A percentile compares a stretch with the other conserved stretches of the same genome.
phyloP scores from a whole-genome alignment of 768 basidiomycete genomes.

The Tylopilus intermedius region DNA sequence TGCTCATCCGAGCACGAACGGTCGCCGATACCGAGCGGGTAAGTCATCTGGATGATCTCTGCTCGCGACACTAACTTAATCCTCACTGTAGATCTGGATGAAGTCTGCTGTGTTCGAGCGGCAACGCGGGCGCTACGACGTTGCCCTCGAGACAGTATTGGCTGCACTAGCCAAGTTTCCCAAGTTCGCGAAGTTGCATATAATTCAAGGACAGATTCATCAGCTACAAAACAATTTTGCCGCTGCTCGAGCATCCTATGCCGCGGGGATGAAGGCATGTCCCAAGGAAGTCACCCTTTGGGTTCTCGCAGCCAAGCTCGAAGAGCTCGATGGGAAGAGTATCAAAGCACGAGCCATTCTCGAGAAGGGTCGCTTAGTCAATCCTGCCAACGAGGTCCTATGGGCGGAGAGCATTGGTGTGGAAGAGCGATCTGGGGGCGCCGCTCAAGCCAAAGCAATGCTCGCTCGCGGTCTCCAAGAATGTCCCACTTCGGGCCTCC shows the following conservation, averaged over 20 bases:
- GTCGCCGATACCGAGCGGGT: slow-evolving; percentile 92
- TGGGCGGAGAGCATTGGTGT: slow-evolving; percentile 92
- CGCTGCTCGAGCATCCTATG: slow-evolving; percentile 74
- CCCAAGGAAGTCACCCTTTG: slow-evolving; percentile 83
- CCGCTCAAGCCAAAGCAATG: slow-evolving; percentile 81
- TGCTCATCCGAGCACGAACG: slow-evolving; percentile 82
- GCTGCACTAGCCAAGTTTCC: slow-evolving; percentile 81
- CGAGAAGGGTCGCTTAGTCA: slow-evolving; percentile 83
- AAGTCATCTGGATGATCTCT: slow-evolving; percentile 21
- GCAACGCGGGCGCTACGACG: slow-evolving; percentile 71
- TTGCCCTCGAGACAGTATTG: slow-evolving; percentile 70
- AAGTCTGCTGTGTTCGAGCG: slow-evolving; percentile 95
- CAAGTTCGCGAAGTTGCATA: slow-evolving; percentile 87
- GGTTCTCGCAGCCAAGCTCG: slow-evolving; percentile 84
- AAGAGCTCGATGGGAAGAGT: slow-evolving; percentile 85
- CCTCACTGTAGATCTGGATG: slow-evolving; percentile 84
- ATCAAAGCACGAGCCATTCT: slow-evolving; percentile 89
- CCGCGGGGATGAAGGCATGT: slow-evolving; percentile 79
- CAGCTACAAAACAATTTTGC: slow-evolving; percentile 54
- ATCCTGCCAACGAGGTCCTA: slow-evolving; percentile 76
- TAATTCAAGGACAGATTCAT: slow-evolving; percentile 94
- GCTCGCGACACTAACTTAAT: not conserved
- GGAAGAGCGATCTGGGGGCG: slow-evolving; percentile 82
- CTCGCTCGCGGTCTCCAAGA: slow-evolving; percentile 88
- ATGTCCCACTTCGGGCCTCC: slow-evolving; percentile 79